Conservation (phyloP, 2,329 filamentous ascomycete genomes). For the Microcyclospora tardicrescens region DNA sequence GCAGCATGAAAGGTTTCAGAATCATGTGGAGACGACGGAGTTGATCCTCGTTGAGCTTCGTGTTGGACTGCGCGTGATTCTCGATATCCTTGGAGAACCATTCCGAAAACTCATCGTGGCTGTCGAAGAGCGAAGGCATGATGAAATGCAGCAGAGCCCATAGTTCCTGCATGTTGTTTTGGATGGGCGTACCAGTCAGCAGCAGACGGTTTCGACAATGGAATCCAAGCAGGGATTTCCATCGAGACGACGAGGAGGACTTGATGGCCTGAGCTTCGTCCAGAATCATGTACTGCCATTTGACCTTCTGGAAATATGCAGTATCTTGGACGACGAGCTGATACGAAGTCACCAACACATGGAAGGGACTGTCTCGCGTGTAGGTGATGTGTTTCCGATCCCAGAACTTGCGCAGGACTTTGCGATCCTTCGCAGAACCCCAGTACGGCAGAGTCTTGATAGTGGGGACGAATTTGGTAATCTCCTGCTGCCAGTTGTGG, state of each 20-base stretch:
- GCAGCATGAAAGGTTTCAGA: constrained; percentile 97
- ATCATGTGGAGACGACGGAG: constrained; percentile 97
- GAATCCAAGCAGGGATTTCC: constrained; percentile 90
- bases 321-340: constrained; percentile 94
- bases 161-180: constrained; percentile 99
- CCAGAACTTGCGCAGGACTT: constrained; percentile 97
- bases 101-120: constrained; percentile 82
- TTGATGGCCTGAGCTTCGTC: constrained; percentile 99
- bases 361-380: constrained; percentile 82
- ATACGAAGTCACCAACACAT: constrained; percentile 93
- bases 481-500: constrained; percentile 99
- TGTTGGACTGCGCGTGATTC: constrained; percentile 95
- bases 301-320: constrained; percentile 97
- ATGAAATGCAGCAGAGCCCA: constrained; percentile 98
- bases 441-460: constrained; percentile 96
- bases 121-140: constrained; percentile 98
- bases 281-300: constrained; percentile 99
- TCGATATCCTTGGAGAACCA: constrained; percentile 97
- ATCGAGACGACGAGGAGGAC: constrained; percentile 87
- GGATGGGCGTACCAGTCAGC: constrained; percentile 91
- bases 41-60: constrained; percentile 98
- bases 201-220: constrained; percentile 89
- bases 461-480: constrained; percentile 82
- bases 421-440: constrained; percentile 87
- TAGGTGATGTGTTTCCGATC: constrained; percentile 96